Conservation (phyloP, 2,329 filamentous ascomycete species). For the Penicillium sp. region DNA sequence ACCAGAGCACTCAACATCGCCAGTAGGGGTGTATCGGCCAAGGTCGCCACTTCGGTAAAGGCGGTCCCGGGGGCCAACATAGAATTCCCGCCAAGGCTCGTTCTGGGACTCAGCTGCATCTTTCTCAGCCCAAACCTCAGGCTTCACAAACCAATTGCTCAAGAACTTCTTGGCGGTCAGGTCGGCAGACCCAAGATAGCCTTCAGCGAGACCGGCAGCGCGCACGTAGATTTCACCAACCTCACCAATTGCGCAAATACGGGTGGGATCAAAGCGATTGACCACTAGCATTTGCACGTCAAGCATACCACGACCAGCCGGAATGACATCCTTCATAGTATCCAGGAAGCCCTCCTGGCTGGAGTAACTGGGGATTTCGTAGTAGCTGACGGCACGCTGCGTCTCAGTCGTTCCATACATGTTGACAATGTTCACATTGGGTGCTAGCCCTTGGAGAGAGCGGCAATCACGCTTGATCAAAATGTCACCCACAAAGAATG, state of each 20-base stretch:
- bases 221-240: conserved; percentile 78
- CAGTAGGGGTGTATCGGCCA: conserved; percentile 64
- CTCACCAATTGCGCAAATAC: conserved; percentile 72
- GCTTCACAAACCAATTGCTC: conserved; percentile 78
- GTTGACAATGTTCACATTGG: conserved; percentile 70
- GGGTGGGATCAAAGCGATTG: conserved; percentile 59
- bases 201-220: conserved; percentile 76
- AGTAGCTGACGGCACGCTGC: conserved; percentile 74
- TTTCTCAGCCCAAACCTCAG: conserved; percentile 60
- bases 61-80: conserved; percentile 74
- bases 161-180: conserved; percentile 73
- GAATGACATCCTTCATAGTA: conserved; percentile 66
- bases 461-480: conserved; percentile 78
- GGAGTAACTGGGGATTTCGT: conserved; percentile 62
- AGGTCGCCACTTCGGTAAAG: conserved; percentile 85
- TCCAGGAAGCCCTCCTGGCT: conserved; percentile 61
- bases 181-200: conserved; percentile 59
- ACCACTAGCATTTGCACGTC: conserved; percentile 86
- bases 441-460: conserved; percentile 66
- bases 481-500: conserved; percentile 89
- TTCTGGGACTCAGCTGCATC: conserved; percentile 51
- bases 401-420: conserved; percentile 90
- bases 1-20: conserved; percentile 71
- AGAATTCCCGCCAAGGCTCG: conserved; percentile 73
- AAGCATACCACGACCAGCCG: conserved; percentile 78